Evolutionary conservation across 2,329 filamentous ascomycete genomes (phyloP), one percentile per base, ranked within the genome.

Genomic region (Phaeosphaeriaceae sp.): DNA sequence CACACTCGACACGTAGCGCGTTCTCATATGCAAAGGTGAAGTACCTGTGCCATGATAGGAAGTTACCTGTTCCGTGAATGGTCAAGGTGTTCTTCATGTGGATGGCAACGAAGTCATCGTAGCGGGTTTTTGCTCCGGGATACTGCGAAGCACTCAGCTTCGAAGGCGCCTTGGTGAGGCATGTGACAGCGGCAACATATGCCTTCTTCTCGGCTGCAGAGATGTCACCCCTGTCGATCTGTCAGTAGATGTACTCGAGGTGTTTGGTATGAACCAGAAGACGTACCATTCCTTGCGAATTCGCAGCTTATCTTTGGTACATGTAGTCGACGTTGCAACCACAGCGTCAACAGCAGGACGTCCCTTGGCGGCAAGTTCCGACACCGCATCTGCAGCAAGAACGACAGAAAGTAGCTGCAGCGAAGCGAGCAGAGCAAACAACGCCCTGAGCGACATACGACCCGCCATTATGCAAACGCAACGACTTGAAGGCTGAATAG

Each of bases 31-130:
- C 66, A 56, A 77, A 77, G 5, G 73, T 76, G 59, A 71, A 81
- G 68, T 81, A 79, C 30, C 80, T 70, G 62, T 82, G 80, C 79
- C 80, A 81, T 35, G 66, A 69, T 11, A 78, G 59, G 55, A 78
- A 78, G 56, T 73, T 78, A 0, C 74, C 75, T 6, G 74, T 78
- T 6, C 65, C 67, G 42, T 78, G 76, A 40, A 78, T 76, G 30
- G 49, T 58, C 17, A 74, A 48, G 3, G 77, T 71, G 43, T 77
- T 72, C 54, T 78, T 78, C 28, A 78, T 78, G 54, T 78, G 76
- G 15, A 73, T 59, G 6, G 64, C 74, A 24, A 78, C 70, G 44
- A 78, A 78, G 61, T 78, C 76, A 51, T 79, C 77, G 42, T 73
- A 77, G 1, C 75, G 68, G 19, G 66, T 69, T 40, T 68, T 70